A percentile compares a stretch with the other conserved stretches of the same genome.
Conservation (phyloP, 176 grass and related monocot genomes). For the Areca catechu region DNA sequence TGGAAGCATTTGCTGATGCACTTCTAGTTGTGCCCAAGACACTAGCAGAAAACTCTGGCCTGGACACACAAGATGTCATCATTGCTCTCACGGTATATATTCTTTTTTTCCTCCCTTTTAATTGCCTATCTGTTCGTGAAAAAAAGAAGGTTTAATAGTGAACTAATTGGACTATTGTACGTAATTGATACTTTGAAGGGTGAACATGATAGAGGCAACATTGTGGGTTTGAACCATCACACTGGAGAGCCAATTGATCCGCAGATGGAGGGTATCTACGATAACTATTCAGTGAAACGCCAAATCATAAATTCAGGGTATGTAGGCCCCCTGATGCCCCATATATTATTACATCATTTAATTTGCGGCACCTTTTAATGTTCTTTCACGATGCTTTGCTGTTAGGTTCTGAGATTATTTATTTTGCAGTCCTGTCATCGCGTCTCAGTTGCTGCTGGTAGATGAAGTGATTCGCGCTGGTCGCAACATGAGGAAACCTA, state of each 20-base stretch:
- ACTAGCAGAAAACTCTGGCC: slow-evolving; percentile 86
- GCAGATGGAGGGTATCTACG: slow-evolving; percentile 91
- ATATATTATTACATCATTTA: too few species aligned
- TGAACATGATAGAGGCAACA: slow-evolving; percentile 75
- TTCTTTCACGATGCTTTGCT: background rate
- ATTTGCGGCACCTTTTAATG: too few species aligned
- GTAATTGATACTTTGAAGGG: slow-evolving; percentile 33
- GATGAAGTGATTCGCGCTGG: slow-evolving; percentile 92
- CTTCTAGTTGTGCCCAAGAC: slow-evolving; percentile 96
- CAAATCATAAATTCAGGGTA: slow-evolving; percentile 93
- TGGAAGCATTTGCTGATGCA: slow-evolving; percentile 92
- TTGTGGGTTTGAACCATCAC: slow-evolving; percentile 74
- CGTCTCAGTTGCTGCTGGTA: slow-evolving; percentile 81
- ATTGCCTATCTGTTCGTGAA: too few species aligned
- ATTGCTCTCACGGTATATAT: slow-evolving; percentile 57
- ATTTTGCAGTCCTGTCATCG: slow-evolving; percentile 71
- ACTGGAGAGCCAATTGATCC: slow-evolving; percentile 84
- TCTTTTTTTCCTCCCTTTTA: background rate
- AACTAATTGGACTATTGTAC: background rate
- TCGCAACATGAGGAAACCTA: slow-evolving; percentile 92
- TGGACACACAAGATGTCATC: slow-evolving; percentile 81
- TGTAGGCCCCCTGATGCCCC: background rate
- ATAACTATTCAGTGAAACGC: slow-evolving; percentile 82
- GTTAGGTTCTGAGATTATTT: background rate
- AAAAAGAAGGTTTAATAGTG: background rate